These are phyloP conservation scores for Amanita phalloides DNA, from an alignment of 768 basidiomycete genomes.

Conservation along the genomic window DNA sequence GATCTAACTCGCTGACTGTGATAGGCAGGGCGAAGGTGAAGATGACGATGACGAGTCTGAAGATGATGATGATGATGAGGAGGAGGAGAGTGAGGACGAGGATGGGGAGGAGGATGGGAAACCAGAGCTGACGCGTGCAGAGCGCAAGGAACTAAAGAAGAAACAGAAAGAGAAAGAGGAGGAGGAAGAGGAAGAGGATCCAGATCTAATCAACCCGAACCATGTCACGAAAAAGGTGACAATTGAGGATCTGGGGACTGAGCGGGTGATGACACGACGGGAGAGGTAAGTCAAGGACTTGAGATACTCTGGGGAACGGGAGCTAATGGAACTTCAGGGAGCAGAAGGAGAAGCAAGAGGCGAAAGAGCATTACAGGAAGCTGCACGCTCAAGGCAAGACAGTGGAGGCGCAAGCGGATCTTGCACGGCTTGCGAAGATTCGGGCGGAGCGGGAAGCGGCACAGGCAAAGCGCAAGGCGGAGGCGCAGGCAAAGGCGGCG, in stretches of 20 bases:
- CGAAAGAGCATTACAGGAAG: constrained; percentile 85
- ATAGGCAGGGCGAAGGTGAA: not conserved
- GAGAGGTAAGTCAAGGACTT: constrained; percentile 38
- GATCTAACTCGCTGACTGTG: constrained; percentile 7
- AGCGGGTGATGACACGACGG: constrained; percentile 49
- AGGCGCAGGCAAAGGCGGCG: constrained; percentile 65
- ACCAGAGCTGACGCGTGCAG: constrained; percentile 56
- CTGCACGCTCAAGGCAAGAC: constrained; percentile 79
- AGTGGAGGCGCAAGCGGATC: constrained; percentile 79
- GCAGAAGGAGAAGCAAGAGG: constrained; percentile 85
- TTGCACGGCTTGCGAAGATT: constrained; percentile 79
- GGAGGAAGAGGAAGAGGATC: constrained; percentile 48
- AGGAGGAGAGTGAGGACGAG: constrained; percentile 34
- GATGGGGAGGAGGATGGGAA: constrained; percentile 28
- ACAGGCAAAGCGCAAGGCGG: constrained; percentile 79
- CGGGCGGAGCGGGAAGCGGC: constrained; percentile 82
- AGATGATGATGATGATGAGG: constrained; percentile 28
- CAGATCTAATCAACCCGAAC: constrained; percentile 71
- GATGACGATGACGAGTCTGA: constrained; percentile 20
- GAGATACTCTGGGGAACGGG: not conserved
- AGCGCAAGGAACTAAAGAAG: constrained; percentile 79
- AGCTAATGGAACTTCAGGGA: constrained; percentile 41
- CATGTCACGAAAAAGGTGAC: constrained; percentile 64
- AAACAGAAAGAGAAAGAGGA: constrained; percentile 42
- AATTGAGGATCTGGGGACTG: constrained; percentile 61